phyloP scores from a whole-genome alignment of 108 stramenopile species.

The Schizochytrium sp. region DNA sequence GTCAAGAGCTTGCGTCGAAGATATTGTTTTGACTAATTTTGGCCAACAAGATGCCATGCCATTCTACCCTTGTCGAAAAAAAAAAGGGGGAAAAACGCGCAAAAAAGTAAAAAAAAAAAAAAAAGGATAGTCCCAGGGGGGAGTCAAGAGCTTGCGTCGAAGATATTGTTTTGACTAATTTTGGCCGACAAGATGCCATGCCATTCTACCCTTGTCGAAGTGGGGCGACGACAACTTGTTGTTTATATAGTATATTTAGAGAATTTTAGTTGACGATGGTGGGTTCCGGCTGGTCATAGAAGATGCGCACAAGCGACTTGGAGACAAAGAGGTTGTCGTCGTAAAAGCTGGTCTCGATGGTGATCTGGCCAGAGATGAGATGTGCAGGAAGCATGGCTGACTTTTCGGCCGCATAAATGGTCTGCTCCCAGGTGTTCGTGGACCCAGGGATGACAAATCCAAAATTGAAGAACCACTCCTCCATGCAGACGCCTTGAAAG shows the following conservation, averaged over 20 bases:
- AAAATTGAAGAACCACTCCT: conserved; percentile 57
- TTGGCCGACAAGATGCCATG: neutral
- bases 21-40: too few species aligned
- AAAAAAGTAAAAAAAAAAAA: neutral
- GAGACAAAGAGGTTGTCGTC: conserved; percentile 47
- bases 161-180: neutral
- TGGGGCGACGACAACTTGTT: neutral
- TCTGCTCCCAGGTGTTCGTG: conserved; percentile 58
- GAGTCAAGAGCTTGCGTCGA: too few species aligned
- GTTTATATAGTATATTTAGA: neutral
- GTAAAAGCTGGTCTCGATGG: conserved; percentile 50
- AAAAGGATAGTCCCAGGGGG: neutral
- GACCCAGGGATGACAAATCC: conserved; percentile 59
- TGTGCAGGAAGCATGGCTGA: conserved; percentile 21
- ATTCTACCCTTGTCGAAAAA: neutral
- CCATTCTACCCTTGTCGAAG: neutral
- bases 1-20: too few species aligned
- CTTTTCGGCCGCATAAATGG: conserved; percentile 43
- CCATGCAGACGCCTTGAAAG: conserved; percentile 25
- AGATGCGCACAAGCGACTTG: conserved; percentile 50
- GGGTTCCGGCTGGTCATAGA: conserved; percentile 37
- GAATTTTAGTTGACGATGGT: neutral
- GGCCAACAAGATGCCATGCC: too few species aligned
- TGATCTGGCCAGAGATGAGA: conserved; percentile 36
- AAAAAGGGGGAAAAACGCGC: neutral